Conservation (phyloP, 306 rosid genomes). For the Luffa aegyptiaca region DNA sequence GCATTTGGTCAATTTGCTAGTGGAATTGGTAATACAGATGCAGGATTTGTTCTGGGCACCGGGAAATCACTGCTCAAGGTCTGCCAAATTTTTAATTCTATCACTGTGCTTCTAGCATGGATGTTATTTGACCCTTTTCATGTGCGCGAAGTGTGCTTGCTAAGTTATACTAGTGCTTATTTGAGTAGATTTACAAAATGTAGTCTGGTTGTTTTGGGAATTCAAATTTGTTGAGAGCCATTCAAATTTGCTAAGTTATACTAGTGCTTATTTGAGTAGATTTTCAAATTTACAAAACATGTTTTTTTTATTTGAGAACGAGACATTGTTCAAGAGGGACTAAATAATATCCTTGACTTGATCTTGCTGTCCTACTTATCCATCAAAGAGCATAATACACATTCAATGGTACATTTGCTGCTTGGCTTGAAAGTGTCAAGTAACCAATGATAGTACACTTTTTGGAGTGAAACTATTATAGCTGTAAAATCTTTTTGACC, state of each 20-base stretch:
- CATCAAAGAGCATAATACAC: background rate
- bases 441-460: background rate
- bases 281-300: background rate
- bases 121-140: background rate
- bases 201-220: background rate
- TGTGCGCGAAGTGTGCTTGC: background rate
- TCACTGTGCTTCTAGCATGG: background rate
- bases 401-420: background rate
- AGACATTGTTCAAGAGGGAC: background rate
- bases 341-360: background rate
- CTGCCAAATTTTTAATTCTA: background rate
- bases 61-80: conserved; percentile 94
- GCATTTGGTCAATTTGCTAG: conserved; percentile 98
- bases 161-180: background rate
- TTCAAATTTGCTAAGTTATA: background rate
- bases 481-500: background rate
- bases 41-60: conserved; percentile 81
- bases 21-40: conserved; percentile 94
- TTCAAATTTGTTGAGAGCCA: background rate
- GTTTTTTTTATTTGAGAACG: background rate
- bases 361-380: background rate
- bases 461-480: background rate
- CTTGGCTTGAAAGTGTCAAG: background rate
- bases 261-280: background rate
- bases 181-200: background rate